These are phyloP conservation scores for Lachnellula occidentalis DNA, from an alignment of 2,329 filamentous ascomycete species.

Conservation along the genomic window DNA sequence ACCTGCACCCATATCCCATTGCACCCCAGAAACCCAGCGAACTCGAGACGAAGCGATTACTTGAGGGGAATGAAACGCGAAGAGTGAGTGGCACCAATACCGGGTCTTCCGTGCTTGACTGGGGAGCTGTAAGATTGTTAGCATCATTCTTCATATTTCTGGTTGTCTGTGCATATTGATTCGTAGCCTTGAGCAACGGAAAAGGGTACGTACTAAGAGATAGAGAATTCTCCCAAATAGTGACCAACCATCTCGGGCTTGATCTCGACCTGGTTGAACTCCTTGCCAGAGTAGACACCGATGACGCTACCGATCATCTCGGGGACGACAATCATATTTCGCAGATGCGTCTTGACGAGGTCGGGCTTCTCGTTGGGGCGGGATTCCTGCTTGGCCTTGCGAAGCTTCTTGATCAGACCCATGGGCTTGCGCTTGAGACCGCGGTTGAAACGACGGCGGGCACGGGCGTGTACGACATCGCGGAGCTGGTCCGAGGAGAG, in stretches of 20 bases:
- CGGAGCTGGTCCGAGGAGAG: conserved; percentile 97
- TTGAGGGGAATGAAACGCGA: conserved; percentile 99
- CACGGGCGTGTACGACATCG: conserved; percentile 98
- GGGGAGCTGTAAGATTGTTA: conserved; percentile 73
- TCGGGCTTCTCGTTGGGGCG: conserved; percentile 99
- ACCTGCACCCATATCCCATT: conserved; percentile 19
- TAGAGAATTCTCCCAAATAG: conserved; percentile 99
- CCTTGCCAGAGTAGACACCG: conserved; percentile 99
- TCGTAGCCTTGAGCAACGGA: background rate
- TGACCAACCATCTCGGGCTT: conserved; percentile 99
- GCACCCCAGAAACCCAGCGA: conserved; percentile 21
- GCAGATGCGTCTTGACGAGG: conserved; percentile 97
- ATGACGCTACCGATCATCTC: conserved; percentile 99
- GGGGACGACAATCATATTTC: conserved; percentile 99
- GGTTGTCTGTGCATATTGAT: too few relatives aligned
- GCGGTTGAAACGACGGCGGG: conserved; percentile 98
- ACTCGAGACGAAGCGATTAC: conserved; percentile 47
- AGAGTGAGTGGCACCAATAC: conserved; percentile 99
- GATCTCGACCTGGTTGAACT: conserved; percentile 99
- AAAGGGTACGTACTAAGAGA: conserved; percentile 83
- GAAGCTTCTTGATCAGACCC: conserved; percentile 99
- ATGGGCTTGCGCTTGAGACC: conserved; percentile 99
- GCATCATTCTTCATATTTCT: conserved; percentile 23
- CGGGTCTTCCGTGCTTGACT: conserved; percentile 99
- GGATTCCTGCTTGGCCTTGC: conserved; percentile 98